Evolutionary conservation across 345 rosid species (phyloP).

Genomic region (Dipteronia dyeriana): DNA sequence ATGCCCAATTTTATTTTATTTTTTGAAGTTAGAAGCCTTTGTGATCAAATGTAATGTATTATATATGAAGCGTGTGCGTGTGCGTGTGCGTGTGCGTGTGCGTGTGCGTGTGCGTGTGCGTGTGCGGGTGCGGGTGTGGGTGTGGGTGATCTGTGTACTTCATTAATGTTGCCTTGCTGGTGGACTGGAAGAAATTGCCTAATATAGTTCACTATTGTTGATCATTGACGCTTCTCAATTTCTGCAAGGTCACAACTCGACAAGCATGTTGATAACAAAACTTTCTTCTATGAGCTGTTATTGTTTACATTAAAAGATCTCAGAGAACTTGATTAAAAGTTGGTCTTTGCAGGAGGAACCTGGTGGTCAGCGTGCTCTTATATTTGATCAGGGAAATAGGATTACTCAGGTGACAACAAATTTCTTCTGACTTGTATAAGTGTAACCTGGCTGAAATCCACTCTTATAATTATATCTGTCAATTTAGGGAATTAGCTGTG

Average conservation of each 20-base stretch:
- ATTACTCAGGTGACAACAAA: slow-evolving; percentile 71
- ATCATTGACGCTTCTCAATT: neutral
- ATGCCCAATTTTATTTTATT: neutral
- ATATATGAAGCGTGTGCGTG: neutral
- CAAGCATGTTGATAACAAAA: neutral
- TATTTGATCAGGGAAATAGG: slow-evolving; percentile 95
- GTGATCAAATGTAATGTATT: neutral
- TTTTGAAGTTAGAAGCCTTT: neutral
- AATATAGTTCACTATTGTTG: neutral
- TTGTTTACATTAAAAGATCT: neutral
- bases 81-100: neutral
- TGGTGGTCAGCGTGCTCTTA: slow-evolving; percentile 94
- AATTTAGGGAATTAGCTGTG: slow-evolving; percentile 84
- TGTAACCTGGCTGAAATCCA: neutral
- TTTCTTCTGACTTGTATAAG: neutral
- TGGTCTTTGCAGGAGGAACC: slow-evolving; percentile 81
- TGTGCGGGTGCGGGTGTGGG: too few relatives aligned
- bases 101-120: neutral
- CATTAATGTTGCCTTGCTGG: neutral
- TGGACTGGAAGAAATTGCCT: neutral
- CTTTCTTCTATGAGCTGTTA: neutral
- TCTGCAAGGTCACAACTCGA: neutral
- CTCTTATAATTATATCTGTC: slow-evolving; percentile 6
- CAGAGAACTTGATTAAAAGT: neutral
- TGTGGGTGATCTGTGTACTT: neutral